Percentiles rank a stretch among this genome's conserved stretches.
Conservation (phyloP, 192 early-diverging fungal genomes). For the Coemansia sp. region DNA sequence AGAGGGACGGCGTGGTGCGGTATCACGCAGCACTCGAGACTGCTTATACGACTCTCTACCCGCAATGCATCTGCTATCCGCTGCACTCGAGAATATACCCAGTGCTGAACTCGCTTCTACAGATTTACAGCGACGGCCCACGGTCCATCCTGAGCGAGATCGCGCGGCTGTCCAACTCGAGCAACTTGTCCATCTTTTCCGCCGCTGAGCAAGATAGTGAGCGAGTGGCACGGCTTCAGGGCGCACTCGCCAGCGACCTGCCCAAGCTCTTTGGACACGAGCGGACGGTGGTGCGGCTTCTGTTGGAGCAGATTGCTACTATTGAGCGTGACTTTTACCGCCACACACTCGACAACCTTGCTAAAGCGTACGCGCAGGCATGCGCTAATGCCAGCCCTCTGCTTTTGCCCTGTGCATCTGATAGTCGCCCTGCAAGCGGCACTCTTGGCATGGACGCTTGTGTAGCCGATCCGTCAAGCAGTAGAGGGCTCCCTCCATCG, state of each 20-base stretch:
- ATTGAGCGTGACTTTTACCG: conserved; percentile 43
- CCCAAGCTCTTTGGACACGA: conserved; percentile 53
- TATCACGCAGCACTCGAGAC: conserved; percentile 31
- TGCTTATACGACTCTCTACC: conserved; percentile 27
- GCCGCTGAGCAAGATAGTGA: conserved; percentile 16
- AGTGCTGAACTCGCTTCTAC: conserved; percentile 39
- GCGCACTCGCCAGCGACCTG: conserved; percentile 34
- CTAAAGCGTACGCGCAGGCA: background rate
- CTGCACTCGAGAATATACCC: conserved; percentile 41
- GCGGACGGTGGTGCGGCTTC: conserved; percentile 31
- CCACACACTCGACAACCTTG: conserved; percentile 8
- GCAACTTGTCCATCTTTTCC: conserved; percentile 9
- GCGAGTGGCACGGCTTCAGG: conserved; percentile 17
- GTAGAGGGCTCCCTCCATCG: too few species aligned
- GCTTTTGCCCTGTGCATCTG: background rate
- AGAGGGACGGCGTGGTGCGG: conserved; percentile 6
- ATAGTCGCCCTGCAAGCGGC: background rate
- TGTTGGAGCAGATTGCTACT: conserved; percentile 22
- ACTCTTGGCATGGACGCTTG: background rate
- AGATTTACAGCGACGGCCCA: conserved; percentile 52
- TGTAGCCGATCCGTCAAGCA: background rate
- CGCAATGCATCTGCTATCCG: conserved; percentile 23
- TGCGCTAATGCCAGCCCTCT: conserved; percentile 4
- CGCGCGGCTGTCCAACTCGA: conserved; percentile 19
- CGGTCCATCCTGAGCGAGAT: conserved; percentile 44